These are phyloP conservation scores for Isoetes taiwanensis DNA, from an alignment of 75 land plant species.

Conservation along the genomic window DNA sequence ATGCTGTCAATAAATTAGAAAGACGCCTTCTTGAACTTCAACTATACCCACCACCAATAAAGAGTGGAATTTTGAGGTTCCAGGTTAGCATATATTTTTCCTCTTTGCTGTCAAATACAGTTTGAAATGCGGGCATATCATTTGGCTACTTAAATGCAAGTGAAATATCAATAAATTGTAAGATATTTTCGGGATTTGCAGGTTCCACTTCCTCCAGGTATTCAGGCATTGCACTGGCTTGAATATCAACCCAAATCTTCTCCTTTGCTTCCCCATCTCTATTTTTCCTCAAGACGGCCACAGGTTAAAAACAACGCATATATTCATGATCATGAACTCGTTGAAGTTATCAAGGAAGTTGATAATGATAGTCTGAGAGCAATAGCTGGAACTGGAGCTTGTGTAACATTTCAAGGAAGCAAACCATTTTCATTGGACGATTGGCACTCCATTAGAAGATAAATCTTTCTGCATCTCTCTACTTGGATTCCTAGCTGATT, in stretches of 20 bases:
- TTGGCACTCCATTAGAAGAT: constrained; percentile 72
- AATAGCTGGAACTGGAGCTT: constrained; percentile 79
- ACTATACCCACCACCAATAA: no score
- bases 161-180: no score
- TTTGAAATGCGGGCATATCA: no score
- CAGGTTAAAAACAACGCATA: constrained; percentile 11
- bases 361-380: constrained; percentile 24
- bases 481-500: no score
- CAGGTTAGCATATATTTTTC: no score
- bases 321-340: background rate
- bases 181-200: no score
- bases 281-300: constrained; percentile 44
- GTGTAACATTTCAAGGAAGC: constrained; percentile 44
- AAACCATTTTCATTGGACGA: constrained; percentile 47
- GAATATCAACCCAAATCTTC: constrained; percentile 28
- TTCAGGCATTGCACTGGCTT: constrained; percentile 66
- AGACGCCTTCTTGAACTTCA: no score
- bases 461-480: no score
- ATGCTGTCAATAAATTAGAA: no score
- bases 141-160: no score
- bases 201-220: constrained; percentile 60
- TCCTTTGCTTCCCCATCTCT: constrained; percentile 41
- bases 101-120: no score
- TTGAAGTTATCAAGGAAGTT: background rate
- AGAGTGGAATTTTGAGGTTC: no score